A percentile compares a stretch with the other conserved stretches of the same genome.
Conservation (phyloP, 148 eudicot species). For the Agrostemma githago region DNA sequence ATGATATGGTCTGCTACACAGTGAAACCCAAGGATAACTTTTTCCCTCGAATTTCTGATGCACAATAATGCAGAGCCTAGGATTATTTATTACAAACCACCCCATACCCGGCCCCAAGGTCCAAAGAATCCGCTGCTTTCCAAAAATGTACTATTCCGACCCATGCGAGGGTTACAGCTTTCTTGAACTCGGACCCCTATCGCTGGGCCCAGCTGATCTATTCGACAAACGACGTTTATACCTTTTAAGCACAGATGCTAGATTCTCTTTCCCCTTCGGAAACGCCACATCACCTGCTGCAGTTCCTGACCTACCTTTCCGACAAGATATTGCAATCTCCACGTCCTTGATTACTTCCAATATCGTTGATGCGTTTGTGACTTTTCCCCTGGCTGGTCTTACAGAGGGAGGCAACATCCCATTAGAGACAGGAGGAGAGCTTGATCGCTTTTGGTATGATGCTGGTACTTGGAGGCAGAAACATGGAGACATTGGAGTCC, state of each 20-base stretch:
- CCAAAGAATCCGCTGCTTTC: conserved; percentile 6
- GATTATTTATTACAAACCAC: conserved; percentile 7
- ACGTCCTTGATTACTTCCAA: conserved; percentile 82
- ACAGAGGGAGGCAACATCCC: conserved; percentile 65
- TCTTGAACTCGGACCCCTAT: conserved; percentile 31
- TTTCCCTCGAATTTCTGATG: conserved; percentile 9
- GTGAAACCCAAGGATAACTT: conserved; percentile 14
- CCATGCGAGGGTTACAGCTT: conserved; percentile 33
- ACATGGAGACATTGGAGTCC: conserved; percentile 59
- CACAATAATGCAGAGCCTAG: conserved; percentile 12
- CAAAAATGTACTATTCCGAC: conserved; percentile 25
- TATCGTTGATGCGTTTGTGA: conserved; percentile 61
- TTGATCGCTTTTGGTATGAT: conserved; percentile 48
- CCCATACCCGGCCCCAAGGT: not conserved
- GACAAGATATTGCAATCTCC: conserved; percentile 68
- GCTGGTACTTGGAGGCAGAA: conserved; percentile 80
- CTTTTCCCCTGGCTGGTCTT: conserved; percentile 57
- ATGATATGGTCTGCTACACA: not conserved
- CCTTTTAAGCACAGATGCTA: conserved; percentile 94
- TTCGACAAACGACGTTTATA: conserved; percentile 80
- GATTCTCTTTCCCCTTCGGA: conserved; percentile 93
- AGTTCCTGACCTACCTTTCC: conserved; percentile 89
- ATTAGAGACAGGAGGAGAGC: conserved; percentile 52
- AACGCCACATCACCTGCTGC: conserved; percentile 98
- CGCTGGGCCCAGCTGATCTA: conserved; percentile 44